These are phyloP conservation scores for Aureobasidium sp. DNA, from an alignment of 2,329 filamentous ascomycete species.

Conservation along the genomic window DNA sequence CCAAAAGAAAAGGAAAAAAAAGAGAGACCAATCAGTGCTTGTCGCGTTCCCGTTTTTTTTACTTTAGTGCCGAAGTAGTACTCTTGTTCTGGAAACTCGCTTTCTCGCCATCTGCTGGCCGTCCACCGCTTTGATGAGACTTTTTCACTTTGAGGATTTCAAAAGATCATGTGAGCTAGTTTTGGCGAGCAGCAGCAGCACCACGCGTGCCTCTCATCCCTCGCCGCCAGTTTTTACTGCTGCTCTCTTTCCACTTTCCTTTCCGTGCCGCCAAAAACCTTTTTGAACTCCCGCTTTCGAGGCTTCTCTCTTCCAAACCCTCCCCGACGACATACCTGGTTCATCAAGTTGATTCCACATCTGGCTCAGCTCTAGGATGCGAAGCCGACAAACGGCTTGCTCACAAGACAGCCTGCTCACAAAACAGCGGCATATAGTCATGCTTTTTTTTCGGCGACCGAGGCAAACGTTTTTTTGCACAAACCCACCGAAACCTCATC, in stretches of 20 bases:
- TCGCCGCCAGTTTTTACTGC: conserved; percentile 10
- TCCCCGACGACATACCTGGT: too few species aligned
- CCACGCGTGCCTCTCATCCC: conserved; percentile 3
- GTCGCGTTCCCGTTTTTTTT: conserved; percentile 7
- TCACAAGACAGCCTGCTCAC: too few species aligned
- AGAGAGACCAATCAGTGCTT: conserved; percentile 10
- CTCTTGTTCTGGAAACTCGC: conserved; percentile 1
- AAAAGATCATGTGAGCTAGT: conserved; percentile 7
- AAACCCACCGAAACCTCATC: not conserved
- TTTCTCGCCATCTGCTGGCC: not conserved
- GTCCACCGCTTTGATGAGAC: not conserved
- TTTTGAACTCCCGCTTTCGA: too few species aligned
- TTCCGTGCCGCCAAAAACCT: conserved; percentile 3
- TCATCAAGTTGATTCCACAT: too few species aligned
- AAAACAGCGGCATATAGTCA: too few species aligned
- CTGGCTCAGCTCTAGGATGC: too few species aligned
- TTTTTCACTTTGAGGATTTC: not conserved
- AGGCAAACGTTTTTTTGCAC: not conserved
- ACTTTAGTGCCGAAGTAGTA: not conserved
- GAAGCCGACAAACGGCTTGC: too few species aligned
- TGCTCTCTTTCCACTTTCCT: conserved; percentile 9
- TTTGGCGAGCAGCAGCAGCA: not conserved
- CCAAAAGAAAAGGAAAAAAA: too few species aligned
- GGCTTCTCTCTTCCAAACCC: too few species aligned
- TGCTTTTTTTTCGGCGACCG: conserved; percentile 1